These are phyloP conservation scores for Penicillium polonicum DNA, from an alignment of 2,329 filamentous ascomycete genomes.

Conservation along the genomic window DNA sequence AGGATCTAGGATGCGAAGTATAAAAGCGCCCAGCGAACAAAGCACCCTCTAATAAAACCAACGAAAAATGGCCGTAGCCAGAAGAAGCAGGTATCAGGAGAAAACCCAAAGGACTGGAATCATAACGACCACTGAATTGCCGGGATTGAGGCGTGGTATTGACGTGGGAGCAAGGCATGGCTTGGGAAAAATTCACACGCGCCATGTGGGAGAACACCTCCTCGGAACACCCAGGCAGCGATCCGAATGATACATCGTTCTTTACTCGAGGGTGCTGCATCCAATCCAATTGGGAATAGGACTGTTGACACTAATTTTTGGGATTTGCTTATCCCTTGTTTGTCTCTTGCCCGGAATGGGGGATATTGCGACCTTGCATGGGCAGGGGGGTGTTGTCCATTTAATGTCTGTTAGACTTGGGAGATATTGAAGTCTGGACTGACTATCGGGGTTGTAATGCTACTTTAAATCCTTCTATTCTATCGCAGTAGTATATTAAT, in stretches of 20 bases:
- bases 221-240: background rate
- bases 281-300: conserved; percentile 4
- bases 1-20: conserved; percentile 1
- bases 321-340: conserved; percentile 20
- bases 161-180: conserved; percentile 27
- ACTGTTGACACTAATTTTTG: conserved; percentile 3
- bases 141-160: conserved; percentile 16
- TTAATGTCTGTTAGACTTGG: background rate
- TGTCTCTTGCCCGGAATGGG: conserved; percentile 17
- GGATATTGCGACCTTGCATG: conserved; percentile 24
- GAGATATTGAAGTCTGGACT: background rate
- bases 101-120: background rate
- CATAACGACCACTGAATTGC: conserved; percentile 3
- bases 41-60: background rate
- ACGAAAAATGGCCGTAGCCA: conserved; percentile 5
- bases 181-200: conserved; percentile 12
- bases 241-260: conserved; percentile 20
- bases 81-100: conserved; percentile 20
- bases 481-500: too few species aligned
- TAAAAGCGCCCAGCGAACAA: background rate
- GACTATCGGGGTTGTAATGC: background rate
- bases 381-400: conserved; percentile 14
- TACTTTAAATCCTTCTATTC: background rate
- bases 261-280: conserved; percentile 3
- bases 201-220: conserved; percentile 23